A percentile compares a stretch with the other conserved stretches of the same genome.
These are phyloP conservation scores for Hymenoscyphus albidus DNA, from an alignment of 2,329 filamentous ascomycete genomes.

Conservation along the genomic window DNA sequence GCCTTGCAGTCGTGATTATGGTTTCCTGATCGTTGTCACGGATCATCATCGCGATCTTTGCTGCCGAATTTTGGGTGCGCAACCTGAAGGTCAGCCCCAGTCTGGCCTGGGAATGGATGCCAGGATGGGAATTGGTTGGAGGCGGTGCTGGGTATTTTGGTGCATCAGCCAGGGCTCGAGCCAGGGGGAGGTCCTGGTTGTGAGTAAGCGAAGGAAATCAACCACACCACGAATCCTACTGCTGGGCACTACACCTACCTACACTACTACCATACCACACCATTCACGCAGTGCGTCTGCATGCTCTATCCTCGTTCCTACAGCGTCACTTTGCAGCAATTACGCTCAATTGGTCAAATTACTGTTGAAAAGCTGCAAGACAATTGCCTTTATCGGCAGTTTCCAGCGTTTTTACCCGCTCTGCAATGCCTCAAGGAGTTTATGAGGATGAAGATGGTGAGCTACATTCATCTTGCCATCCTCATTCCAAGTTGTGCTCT, in stretches of 20 bases:
- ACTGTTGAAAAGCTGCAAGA: not conserved
- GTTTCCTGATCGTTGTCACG: not conserved
- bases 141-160: conserved; percentile 5
- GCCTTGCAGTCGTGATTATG: not conserved
- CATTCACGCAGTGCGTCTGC: not conserved
- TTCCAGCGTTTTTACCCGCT: not conserved
- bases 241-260: no score
- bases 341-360: not conserved
- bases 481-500: not conserved
- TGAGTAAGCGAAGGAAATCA: not conserved
- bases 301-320: not conserved
- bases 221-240: not conserved
- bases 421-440: not conserved
- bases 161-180: not conserved
- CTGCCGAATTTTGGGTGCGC: not conserved
- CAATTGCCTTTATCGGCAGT: not conserved
- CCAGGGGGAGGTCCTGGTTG: not conserved
- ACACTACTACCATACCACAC: not conserved
- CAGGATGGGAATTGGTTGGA: not conserved
- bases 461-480: not conserved
- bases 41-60: not conserved
- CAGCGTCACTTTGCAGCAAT: not conserved
- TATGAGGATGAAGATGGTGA: not conserved
- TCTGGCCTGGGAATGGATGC: not conserved
- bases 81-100: not conserved